Base-by-base conservation (phyloP, 345 rosid genomes). In the Rhizophora apiculata region DNA sequence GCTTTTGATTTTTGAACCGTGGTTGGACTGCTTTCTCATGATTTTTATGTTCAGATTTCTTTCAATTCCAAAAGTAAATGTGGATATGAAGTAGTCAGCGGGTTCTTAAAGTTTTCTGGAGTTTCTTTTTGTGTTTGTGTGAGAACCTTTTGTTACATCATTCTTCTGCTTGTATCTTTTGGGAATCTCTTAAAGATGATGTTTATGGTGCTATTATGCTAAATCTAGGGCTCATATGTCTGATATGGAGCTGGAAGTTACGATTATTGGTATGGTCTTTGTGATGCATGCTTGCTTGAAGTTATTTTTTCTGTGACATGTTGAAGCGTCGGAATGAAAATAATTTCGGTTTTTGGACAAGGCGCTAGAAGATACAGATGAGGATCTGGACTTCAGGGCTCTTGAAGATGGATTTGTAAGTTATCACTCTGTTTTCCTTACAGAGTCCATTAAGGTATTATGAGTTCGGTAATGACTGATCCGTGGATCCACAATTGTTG, bases 381-480 rank as follows among this genome's bases (percentile, higher is more conserved):
- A 84, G 68, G 86, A 86, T 77, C 77, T 82, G 81, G 96, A 90
- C 76, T 76, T 86, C 76, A 83, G 83, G 76, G 96, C 89, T 11
- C 76, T 90, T 13, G 89, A 82, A 72, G 81, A 80, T 53, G 96
- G 96, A 71, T 90, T 79, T 74, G 96, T 90, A 88, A 90, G 96
- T 86, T 48, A 34, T 27, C 69, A 15, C 46, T 3, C 34, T 67
- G 1, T 21, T 66, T 34, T 49, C 30, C 15, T 43, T 22, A 36
- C 26, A n/a, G 62, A 59, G 32, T 4, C 6, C 29, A 0, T 5
- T 0, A 29, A 8, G 18, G n/a, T 9, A 5, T 70, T 39, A 39
- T 39, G 3, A 39, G 48, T 22, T 55, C 27, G 8, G 10, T 2
- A 26, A 56, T 24, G 10, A 10, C 27, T 4, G 13, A 13, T 22